These are phyloP conservation scores for Austroboletus sp. DNA, from an alignment of 1,284 basidiomycete species.

Conservation along the genomic window DNA sequence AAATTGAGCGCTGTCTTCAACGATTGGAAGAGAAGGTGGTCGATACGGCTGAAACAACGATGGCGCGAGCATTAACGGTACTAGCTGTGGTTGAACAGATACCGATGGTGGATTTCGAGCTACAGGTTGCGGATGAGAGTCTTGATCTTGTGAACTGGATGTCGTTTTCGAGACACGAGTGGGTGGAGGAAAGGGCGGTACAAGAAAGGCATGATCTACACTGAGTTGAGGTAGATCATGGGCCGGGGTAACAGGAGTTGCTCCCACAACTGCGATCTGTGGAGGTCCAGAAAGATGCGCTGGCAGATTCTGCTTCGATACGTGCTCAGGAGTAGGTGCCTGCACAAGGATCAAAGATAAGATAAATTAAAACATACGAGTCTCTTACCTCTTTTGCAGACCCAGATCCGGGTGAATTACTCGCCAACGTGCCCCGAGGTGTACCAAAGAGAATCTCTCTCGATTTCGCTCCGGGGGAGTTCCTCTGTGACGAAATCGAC, in stretches of 20 bases:
- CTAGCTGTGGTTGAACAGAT: slow-evolving; percentile 18
- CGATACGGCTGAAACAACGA: slow-evolving; percentile 27
- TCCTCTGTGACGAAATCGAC: slow-evolving; percentile 24
- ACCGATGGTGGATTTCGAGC: slow-evolving; percentile 6
- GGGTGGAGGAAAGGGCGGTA: slow-evolving; percentile 26
- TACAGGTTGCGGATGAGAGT: slow-evolving; percentile 11
- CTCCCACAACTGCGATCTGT: slow-evolving; percentile 30
- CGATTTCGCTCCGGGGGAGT: slow-evolving; percentile 15
- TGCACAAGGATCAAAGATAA: slow-evolving; percentile 2
- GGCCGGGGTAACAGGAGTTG: slow-evolving; percentile 20
- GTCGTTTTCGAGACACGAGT: slow-evolving; percentile 22
- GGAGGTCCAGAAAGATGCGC: slow-evolving; percentile 17
- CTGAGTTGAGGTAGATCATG: slow-evolving; percentile 21
- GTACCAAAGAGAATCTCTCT: slow-evolving; percentile 18
- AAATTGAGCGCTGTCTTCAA: slow-evolving; percentile 18
- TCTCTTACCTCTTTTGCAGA: slow-evolving; percentile 25
- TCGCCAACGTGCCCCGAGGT: slow-evolving; percentile 19
- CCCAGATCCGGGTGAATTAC: slow-evolving; percentile 21
- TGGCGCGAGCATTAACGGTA: slow-evolving; percentile 13
- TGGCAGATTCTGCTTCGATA: slow-evolving; percentile 8
- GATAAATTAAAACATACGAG: not conserved
- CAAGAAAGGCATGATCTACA: slow-evolving; percentile 24
- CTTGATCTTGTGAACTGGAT: slow-evolving; percentile 23
- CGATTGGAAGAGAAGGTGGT: slow-evolving; percentile 16
- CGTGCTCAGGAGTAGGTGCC: slow-evolving; percentile 21